Evolutionary conservation across 1,284 basidiomycete species (phyloP).

Genomic region (Xerocomus nothofagi): DNA sequence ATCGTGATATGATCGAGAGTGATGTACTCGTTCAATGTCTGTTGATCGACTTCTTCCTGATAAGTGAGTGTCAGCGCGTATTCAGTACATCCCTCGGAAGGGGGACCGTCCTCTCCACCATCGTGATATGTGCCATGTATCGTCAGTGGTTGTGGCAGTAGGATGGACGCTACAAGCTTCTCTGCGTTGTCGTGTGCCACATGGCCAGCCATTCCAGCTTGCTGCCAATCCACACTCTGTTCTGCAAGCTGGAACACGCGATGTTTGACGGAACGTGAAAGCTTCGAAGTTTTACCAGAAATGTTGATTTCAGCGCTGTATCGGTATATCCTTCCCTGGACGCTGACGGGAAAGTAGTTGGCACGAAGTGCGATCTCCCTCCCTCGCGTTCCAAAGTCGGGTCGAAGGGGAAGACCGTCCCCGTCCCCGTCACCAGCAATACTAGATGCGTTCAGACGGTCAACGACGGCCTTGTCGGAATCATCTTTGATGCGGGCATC

Average conservation of each 20-base stretch:
- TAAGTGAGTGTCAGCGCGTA: slow-evolving; percentile 19
- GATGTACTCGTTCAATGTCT: slow-evolving; percentile 14
- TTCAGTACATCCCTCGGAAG: background rate
- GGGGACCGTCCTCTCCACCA: background rate
- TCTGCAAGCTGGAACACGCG: slow-evolving; percentile 31
- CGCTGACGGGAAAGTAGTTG: slow-evolving; percentile 49
- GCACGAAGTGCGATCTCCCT: slow-evolving; percentile 43
- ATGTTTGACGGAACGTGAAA: slow-evolving; percentile 19
- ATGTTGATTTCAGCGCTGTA: slow-evolving; percentile 22
- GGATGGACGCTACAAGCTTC: slow-evolving; percentile 23
- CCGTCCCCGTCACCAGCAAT: background rate
- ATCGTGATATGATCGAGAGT: background rate
- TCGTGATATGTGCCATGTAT: slow-evolving; percentile 18
- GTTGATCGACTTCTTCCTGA: slow-evolving; percentile 22
- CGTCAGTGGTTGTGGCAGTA: slow-evolving; percentile 20
- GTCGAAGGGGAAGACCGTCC: slow-evolving; percentile 33
- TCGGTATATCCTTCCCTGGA: slow-evolving; percentile 32
- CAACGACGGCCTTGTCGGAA: slow-evolving; percentile 54
- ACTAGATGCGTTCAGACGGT: slow-evolving; percentile 34
- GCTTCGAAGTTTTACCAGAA: background rate
- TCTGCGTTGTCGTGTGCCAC: slow-evolving; percentile 32
- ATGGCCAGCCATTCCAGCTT: slow-evolving; percentile 14
- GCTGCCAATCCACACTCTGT: slow-evolving; percentile 16
- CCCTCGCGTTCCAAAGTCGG: slow-evolving; percentile 46
- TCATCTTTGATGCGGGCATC: slow-evolving; percentile 57